Conservation (phyloP, 139 green algal species). For the Volvox africanus region DNA sequence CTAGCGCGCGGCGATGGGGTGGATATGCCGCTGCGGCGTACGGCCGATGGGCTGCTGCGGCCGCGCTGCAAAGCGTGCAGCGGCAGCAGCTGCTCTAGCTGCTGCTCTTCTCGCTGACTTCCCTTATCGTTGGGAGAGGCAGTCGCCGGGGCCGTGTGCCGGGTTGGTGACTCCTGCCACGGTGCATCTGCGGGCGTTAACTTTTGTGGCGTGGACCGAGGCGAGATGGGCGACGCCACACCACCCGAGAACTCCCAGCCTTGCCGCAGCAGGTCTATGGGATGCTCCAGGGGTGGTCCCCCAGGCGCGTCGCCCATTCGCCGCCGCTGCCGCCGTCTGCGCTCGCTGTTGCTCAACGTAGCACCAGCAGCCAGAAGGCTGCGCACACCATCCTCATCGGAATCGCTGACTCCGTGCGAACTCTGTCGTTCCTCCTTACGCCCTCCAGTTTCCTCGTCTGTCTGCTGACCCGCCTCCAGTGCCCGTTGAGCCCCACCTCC, state of each 20-base stretch:
- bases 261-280: conserved; percentile 8
- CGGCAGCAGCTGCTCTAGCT: not conserved
- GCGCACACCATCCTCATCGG: not conserved
- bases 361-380: conserved; percentile 10
- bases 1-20: not conserved
- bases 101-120: not conserved
- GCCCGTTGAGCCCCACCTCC: not conserved
- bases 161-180: not conserved
- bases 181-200: too few relatives aligned
- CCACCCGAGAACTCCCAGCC: conserved; percentile 25
- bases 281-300: not conserved
- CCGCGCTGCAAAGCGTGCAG: not conserved
- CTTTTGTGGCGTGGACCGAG: not conserved
- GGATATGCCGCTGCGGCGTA: not conserved
- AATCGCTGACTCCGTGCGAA: too few relatives aligned
- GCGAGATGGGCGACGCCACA: conserved; percentile 32
- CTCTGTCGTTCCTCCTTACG: not conserved
- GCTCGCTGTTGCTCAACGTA: conserved; percentile 17
- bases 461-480: not conserved
- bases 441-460: not conserved
- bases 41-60: not conserved
- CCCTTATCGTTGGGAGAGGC: not conserved
- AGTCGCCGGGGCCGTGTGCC: not conserved
- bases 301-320: conserved; percentile 10
- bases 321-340: conserved; percentile 9